Base-by-base conservation (phyloP, 306 rosid species). In the Dalbergia cultrata region DNA sequence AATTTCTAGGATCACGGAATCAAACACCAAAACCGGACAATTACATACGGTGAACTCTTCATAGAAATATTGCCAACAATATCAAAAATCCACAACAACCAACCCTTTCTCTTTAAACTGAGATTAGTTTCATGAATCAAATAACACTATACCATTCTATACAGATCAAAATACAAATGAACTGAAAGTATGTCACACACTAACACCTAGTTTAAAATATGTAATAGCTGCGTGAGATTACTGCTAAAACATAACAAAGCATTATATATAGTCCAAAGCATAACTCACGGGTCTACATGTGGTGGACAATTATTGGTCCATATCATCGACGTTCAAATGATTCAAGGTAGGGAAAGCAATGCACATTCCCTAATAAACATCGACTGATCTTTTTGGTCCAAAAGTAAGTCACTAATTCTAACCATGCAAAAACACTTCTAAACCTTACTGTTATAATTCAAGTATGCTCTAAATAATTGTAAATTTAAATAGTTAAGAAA, bases 281-380 rank as follows among this genome's bases (percentile, higher is more conserved):
- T 66, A 67, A 53, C 12, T 77, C 63, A 22, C 56, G 72, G 77
- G 39, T 74, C 65, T 53, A 49, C 44, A 16, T 8, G 26, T 43
- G 31, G 33, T 39, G 22, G 5, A 5, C 11, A 44, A 26, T 70
- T 33, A 34, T 49, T 70, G 18, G 57, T 14, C 66, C 73, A 79
- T 68, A 14, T 82, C 73, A 68, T 60, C 81, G 39, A 16, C 18
- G 0, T 43, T 67, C 17, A 44, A 77, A 77, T 56, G 75, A 67
- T 77, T 74, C 18, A 56, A 60, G 39, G 37, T 22, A 21, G 41
- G 31, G 41, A 31, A 12, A 31, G 17, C 4, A 31, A 60, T 53
- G 7, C 9, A 7, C 9, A 18, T 34, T 44, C 13, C 17, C 17
- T 33, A 13, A 19, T 33, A 13, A 31, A 61, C 41, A 33, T 31